Conservation (phyloP, 768 basidiomycete species). For the Rhizopogon vulgaris region DNA sequence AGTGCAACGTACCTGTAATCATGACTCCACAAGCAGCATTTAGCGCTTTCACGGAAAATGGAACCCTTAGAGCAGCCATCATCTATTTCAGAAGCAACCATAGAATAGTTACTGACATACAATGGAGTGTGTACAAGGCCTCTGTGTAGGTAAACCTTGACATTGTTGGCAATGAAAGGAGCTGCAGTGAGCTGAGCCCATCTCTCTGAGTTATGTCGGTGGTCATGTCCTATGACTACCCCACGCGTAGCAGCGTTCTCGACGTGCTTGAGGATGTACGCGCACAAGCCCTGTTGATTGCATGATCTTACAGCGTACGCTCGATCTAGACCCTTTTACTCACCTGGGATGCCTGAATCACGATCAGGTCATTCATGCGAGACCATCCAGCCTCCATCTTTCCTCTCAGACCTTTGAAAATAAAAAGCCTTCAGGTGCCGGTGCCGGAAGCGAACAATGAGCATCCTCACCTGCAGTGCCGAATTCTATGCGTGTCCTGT, state of each 20-base stretch:
- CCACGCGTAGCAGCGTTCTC: slow-evolving; percentile 51
- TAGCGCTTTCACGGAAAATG: slow-evolving; percentile 64
- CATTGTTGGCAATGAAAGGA: slow-evolving; percentile 55
- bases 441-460: slow-evolving; percentile 4
- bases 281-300: slow-evolving; percentile 58
- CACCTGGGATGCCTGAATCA: slow-evolving; percentile 80
- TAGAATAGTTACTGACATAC: slow-evolving; percentile 30
- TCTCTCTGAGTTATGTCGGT: slow-evolving; percentile 69
- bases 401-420: slow-evolving; percentile 57
- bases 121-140: slow-evolving; percentile 79
- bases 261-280: slow-evolving; percentile 57
- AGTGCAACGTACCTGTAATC: slow-evolving; percentile 62
- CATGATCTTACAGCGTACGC: neutral
- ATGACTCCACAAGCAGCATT: slow-evolving; percentile 79
- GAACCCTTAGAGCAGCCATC: slow-evolving; percentile 48
- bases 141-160: slow-evolving; percentile 63
- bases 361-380: slow-evolving; percentile 85
- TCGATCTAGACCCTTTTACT: slow-evolving; percentile 1
- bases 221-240: slow-evolving; percentile 82
- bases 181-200: slow-evolving; percentile 76
- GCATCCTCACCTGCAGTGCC: slow-evolving; percentile 67
- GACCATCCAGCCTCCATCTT: slow-evolving; percentile 87
- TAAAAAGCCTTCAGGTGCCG: neutral
- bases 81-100: neutral
- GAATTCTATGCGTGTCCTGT: slow-evolving; percentile 71